phyloP scores from a whole-genome alignment of 2,329 filamentous ascomycete genomes.

The Sporothrix sp. region DNA sequence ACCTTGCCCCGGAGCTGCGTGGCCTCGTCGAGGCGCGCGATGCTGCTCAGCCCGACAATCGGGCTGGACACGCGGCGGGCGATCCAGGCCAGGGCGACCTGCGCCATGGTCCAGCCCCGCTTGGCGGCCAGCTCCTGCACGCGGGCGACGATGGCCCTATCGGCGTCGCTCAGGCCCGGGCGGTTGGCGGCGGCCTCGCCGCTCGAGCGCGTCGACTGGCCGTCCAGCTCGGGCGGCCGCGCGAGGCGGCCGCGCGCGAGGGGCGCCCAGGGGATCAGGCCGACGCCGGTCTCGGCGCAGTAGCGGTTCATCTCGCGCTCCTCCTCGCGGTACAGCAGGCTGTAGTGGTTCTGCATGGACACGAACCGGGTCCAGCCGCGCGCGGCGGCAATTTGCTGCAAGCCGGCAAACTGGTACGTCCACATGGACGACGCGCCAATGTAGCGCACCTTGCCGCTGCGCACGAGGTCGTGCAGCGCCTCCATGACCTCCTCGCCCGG shows the following conservation, averaged over 20 bases:
- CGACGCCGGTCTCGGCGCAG: conserved; percentile 25
- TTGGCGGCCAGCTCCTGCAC: conserved; percentile 17
- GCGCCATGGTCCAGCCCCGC: conserved; percentile 21
- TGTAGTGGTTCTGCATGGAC: conserved; percentile 46
- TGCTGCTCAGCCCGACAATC: conserved; percentile 52
- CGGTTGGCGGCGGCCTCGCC: conserved; percentile 11
- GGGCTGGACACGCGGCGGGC: conserved; percentile 44
- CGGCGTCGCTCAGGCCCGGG: conserved; percentile 16
- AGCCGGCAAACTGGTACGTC: conserved; percentile 33
- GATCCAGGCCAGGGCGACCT: conserved; percentile 56
- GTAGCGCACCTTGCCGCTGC: conserved; percentile 41
- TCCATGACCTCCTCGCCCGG: conserved; percentile 48
- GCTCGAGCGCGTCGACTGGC: conserved; percentile 11
- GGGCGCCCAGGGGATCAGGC: conserved; percentile 31
- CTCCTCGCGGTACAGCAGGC: conserved; percentile 46
- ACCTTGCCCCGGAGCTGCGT: conserved; percentile 36
- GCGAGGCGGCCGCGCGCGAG: conserved; percentile 25
- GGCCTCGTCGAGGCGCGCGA: conserved; percentile 52
- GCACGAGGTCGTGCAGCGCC: conserved; percentile 45
- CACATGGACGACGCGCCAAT: conserved; percentile 36
- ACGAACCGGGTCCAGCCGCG: conserved; percentile 46
- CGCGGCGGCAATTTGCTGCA: conserved; percentile 41
- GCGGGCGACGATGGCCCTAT: conserved; percentile 18
- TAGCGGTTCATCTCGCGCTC: conserved; percentile 32
- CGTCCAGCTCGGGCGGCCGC: conserved; percentile 20